A percentile compares a stretch with the other conserved stretches of the same genome.
Conservation (phyloP, 179 eudicot genomes). For the Silene coronaria region DNA sequence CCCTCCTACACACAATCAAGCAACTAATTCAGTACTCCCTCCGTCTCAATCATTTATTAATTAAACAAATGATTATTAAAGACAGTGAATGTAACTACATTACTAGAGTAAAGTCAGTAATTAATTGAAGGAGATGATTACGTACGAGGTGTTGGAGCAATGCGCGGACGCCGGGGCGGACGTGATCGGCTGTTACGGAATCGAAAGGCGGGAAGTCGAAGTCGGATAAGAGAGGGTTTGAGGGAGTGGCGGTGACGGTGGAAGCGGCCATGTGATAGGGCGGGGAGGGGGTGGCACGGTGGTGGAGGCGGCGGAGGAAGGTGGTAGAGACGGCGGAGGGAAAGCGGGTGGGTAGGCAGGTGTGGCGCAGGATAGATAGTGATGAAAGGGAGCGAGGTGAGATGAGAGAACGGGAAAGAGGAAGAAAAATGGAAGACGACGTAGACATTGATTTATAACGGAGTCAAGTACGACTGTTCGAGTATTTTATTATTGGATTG, state of each 20-base stretch:
- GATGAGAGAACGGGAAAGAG: constrained; percentile 36
- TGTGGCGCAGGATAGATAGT: constrained; percentile 8
- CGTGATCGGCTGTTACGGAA: constrained; percentile 56
- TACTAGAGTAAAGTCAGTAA: not conserved
- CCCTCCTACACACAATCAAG: constrained; percentile 39
- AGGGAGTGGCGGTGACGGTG: constrained; percentile 9
- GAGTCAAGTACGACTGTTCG: too few species aligned
- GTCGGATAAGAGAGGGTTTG: constrained; percentile 56
- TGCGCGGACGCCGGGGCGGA: constrained; percentile 80
- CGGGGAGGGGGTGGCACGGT: not conserved
- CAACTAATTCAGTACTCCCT: not conserved
- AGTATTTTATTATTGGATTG: too few species aligned
- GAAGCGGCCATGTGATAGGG: constrained; percentile 19
- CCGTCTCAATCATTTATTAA: not conserved
- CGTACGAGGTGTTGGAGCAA: constrained; percentile 60
- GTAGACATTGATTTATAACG: constrained; percentile 31
- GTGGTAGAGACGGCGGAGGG: not conserved
- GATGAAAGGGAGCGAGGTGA: constrained; percentile 13
- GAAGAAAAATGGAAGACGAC: not conserved
- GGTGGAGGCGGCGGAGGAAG: not conserved
- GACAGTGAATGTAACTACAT: too few species aligned
- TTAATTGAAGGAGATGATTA: constrained; percentile 9
- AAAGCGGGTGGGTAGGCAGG: constrained; percentile 11
- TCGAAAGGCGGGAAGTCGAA: constrained; percentile 88
- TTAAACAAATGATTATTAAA: too few species aligned